Evolutionary conservation across 352 stramenopile species (phyloP), one percentile per base, ranked within the genome.

Genomic region (Phytophthora aleatoria): DNA sequence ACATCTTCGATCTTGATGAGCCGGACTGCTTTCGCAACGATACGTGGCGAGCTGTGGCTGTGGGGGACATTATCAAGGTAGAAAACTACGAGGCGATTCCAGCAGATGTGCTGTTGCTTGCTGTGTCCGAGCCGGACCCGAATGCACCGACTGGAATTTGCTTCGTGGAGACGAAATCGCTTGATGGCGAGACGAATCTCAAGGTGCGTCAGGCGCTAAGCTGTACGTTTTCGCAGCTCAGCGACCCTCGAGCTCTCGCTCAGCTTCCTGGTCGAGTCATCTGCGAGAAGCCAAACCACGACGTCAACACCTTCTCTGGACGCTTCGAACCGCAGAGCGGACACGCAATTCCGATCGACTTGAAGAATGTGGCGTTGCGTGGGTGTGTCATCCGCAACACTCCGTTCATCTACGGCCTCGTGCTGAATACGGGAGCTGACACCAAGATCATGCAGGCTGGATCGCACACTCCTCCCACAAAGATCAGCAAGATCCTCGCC

Each of bases 371-470:
- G 52, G 83, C 72, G 24, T 51, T 96, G 39, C 81, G 87, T 3
- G 87, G 87, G 4, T 95, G 79, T 8, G 81, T 94, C n/a, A 94
- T 95, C 44, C 85, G 84, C 26, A 96, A 95, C 67, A 91, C 85
- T 11, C 73, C 82, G 3, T 93, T 86, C 38, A 74, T 87, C 5
- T 93, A 94, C 43, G 85, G 85, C 0, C 73, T 94, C 27, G 88
- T 96, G 26, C 61, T 94, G 24, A 96, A 95, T 60, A 94, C 88
- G 2, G 87, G 87, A 35, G 67, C 61, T 2, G 88, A 95, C 61
- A 94, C 87, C 35, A 96, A 95, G 71, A 92, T 96, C 75, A 96
- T 94, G 88, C 87, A 96, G 62, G 86, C 82, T 8, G 74, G 79
- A 4, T 87, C 74, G 7, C 80, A 91, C 52, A 90, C 79, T 45